Evolutionary conservation across 2,329 filamentous ascomycete species (phyloP).

Genomic region (Coniochaeta sp.): DNA sequence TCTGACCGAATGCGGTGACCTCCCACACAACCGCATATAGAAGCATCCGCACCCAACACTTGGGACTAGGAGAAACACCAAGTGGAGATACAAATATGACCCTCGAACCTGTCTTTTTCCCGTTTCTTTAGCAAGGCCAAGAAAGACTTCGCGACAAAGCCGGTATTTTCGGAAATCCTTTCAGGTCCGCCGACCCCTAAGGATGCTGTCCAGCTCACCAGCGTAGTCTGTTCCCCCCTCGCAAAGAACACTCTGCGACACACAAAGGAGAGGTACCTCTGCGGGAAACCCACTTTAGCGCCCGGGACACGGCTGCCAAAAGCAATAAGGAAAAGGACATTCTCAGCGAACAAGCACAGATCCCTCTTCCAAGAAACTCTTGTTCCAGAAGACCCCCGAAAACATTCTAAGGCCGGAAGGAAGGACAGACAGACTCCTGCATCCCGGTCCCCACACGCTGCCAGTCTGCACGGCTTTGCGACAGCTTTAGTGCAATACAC

Average conservation of each 20-base stretch:
- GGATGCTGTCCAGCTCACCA: background rate
- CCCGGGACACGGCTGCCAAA: background rate
- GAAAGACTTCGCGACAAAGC: slow-evolving; percentile 2
- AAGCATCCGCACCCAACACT: background rate
- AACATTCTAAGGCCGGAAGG: background rate
- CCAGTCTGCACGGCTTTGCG: background rate
- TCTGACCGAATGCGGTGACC: slow-evolving; percentile 1
- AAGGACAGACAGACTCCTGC: background rate
- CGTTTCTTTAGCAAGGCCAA: background rate
- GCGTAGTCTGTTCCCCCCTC: background rate
- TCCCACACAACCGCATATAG: background rate
- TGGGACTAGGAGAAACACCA: background rate
- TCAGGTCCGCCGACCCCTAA: background rate
- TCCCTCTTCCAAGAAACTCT: background rate
- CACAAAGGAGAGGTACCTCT: slow-evolving; percentile 1
- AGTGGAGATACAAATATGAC: background rate
- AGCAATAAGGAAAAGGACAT: slow-evolving; percentile 3
- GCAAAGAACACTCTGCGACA: slow-evolving; percentile 1
- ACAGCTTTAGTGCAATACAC: background rate
- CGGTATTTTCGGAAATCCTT: slow-evolving; percentile 1
- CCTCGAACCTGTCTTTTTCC: background rate
- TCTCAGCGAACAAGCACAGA: background rate
- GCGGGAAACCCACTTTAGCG: background rate
- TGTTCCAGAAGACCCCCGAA: background rate
- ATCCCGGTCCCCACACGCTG: background rate